Percentiles rank a stretch among this genome's conserved stretches.
Conservation (phyloP, 768 basidiomycete genomes). For the Pleurotus sapidus region DNA sequence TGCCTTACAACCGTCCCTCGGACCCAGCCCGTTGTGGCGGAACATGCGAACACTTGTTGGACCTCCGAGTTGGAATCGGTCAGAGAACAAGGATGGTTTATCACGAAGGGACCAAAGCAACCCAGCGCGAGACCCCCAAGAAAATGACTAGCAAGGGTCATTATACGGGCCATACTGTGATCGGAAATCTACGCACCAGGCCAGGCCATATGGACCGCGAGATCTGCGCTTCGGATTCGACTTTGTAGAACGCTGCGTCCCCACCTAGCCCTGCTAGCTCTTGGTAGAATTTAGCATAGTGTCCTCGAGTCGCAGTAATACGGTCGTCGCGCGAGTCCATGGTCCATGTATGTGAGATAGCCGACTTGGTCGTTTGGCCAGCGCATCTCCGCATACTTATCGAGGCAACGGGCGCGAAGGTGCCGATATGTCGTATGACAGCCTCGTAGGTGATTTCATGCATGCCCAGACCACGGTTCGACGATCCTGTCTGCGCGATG, state of each 20-base stretch:
- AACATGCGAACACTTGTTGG: slow-evolving; percentile 84
- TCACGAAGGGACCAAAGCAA: slow-evolving; percentile 59
- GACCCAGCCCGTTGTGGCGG: slow-evolving; percentile 72
- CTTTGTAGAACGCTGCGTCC: slow-evolving; percentile 74
- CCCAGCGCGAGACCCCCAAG: slow-evolving; percentile 71
- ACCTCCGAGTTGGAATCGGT: slow-evolving; percentile 92
- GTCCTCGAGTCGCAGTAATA: slow-evolving; percentile 60
- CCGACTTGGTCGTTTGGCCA: slow-evolving; percentile 77
- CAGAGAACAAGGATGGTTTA: slow-evolving; percentile 59
- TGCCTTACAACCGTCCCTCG: slow-evolving; percentile 64
- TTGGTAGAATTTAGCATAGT: slow-evolving; percentile 58
- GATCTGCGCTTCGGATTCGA: slow-evolving; percentile 61
- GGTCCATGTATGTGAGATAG: slow-evolving; percentile 74
- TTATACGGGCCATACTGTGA: background rate
- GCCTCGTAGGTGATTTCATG: slow-evolving; percentile 89
- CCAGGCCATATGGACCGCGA: slow-evolving; percentile 58
- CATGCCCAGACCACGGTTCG: slow-evolving; percentile 30
- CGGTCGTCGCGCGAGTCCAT: slow-evolving; percentile 76
- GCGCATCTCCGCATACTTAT: slow-evolving; percentile 87
- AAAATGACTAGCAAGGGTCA: slow-evolving; percentile 54
- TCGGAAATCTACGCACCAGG: slow-evolving; percentile 40
- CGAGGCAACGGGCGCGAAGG: slow-evolving; percentile 73
- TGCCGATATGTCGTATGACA: slow-evolving; percentile 70
- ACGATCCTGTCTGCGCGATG: slow-evolving; percentile 32
- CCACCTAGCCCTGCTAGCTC: slow-evolving; percentile 83